Evolutionary conservation across 805 yeast genomes (phyloP).

Genomic region (Zygoascus biomembranicola): DNA sequence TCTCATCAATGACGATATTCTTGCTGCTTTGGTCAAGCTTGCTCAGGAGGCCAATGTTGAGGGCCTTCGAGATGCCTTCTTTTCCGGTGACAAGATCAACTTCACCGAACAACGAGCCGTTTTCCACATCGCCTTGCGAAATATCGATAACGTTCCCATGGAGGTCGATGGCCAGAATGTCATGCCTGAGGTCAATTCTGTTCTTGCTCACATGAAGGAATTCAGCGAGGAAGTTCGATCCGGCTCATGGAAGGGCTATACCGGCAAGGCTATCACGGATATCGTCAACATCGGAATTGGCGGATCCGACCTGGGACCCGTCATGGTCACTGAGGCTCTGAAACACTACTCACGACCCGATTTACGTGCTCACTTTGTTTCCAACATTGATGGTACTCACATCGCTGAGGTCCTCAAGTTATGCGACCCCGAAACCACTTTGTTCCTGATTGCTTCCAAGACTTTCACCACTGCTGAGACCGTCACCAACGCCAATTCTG

Average conservation of each 20-base stretch:
- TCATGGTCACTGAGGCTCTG: slow-evolving; percentile 97
- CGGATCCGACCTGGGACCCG: slow-evolving; percentile 98
- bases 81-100: slow-evolving; percentile 89
- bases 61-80: slow-evolving; percentile 80
- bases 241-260: slow-evolving; percentile 94
- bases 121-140: slow-evolving; percentile 93
- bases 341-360: slow-evolving; percentile 73
- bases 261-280: slow-evolving; percentile 89
- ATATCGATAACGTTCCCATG: slow-evolving; percentile 79
- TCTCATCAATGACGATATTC: slow-evolving; percentile 77
- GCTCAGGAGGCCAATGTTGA: slow-evolving; percentile 90
- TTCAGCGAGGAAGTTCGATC: slow-evolving; percentile 85
- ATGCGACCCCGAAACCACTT: slow-evolving; percentile 82
- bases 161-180: slow-evolving; percentile 84
- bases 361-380: slow-evolving; percentile 82
- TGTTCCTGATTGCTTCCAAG: slow-evolving; percentile 82
- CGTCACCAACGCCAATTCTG: slow-evolving; percentile 89
- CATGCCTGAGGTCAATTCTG: slow-evolving; percentile 84
- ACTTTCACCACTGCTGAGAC: slow-evolving; percentile 99
- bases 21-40: slow-evolving; percentile 56
- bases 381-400: slow-evolving; percentile 98
- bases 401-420: slow-evolving; percentile 80
- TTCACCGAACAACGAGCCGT: slow-evolving; percentile 91
- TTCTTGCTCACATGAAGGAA: slow-evolving; percentile 92
- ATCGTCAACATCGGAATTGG: slow-evolving; percentile 98